These are phyloP conservation scores for Pichia sp. DNA, from an alignment of 1,139 yeast species.

Conservation along the genomic window DNA sequence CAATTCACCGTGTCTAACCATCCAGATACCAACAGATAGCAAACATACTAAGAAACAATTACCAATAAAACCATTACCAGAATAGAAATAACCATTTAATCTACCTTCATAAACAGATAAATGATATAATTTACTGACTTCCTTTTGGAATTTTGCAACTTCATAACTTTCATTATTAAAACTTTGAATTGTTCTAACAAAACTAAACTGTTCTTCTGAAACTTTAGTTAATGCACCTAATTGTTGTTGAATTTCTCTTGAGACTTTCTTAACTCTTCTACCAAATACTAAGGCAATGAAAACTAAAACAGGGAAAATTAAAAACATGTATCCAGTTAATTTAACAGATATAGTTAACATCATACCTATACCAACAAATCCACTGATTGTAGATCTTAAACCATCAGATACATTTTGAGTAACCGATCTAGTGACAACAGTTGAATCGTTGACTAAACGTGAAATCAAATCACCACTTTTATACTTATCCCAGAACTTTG, in stretches of 20 bases:
- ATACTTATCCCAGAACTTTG: slow-evolving; percentile 51
- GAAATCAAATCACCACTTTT: slow-evolving; percentile 56
- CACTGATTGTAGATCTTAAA: slow-evolving; percentile 45
- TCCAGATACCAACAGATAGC: slow-evolving; percentile 45
- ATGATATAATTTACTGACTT: slow-evolving; percentile 40
- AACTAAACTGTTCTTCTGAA: slow-evolving; percentile 53
- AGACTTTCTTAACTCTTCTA: slow-evolving; percentile 42
- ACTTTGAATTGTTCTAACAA: slow-evolving; percentile 49
- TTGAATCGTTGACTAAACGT: slow-evolving; percentile 49
- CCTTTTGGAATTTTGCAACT: slow-evolving; percentile 34
- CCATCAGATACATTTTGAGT: slow-evolving; percentile 55
- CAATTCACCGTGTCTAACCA: slow-evolving; percentile 45
- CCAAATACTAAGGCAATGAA: slow-evolving; percentile 50
- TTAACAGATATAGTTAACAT: slow-evolving; percentile 53
- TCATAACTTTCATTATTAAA: slow-evolving; percentile 44
- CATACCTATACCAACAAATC: slow-evolving; percentile 49
- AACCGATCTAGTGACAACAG: slow-evolving; percentile 45
- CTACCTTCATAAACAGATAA: slow-evolving; percentile 46
- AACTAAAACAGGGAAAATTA: slow-evolving; percentile 48
- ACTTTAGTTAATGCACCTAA: slow-evolving; percentile 50
- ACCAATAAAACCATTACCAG: slow-evolving; percentile 49
- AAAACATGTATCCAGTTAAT: slow-evolving; percentile 49
- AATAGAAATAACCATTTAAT: slow-evolving; percentile 45
- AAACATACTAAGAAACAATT: slow-evolving; percentile 44
- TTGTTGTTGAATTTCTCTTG: slow-evolving; percentile 47